Evolutionary conservation across 495 filamentous ascomycete genomes (phyloP).

Genomic region (Corynascus novoguineensis): DNA sequence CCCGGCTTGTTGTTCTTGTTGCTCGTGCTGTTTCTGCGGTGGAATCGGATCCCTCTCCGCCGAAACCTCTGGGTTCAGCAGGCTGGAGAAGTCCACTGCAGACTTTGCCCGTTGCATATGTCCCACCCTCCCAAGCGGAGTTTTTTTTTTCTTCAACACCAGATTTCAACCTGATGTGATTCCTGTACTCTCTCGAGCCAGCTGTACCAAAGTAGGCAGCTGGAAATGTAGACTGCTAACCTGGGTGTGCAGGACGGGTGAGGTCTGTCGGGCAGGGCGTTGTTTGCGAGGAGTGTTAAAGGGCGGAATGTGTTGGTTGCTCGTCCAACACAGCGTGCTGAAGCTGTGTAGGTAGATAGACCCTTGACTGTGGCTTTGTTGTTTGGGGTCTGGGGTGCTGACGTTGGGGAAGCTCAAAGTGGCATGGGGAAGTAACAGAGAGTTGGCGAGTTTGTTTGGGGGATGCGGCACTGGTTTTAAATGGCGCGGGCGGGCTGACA

Average conservation of each 20-base stretch:
- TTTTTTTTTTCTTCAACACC: constrained; percentile 10
- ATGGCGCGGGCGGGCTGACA: constrained; percentile 28
- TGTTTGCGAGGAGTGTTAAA: background rate
- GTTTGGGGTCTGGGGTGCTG: constrained; percentile 20
- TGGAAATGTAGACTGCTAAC: background rate
- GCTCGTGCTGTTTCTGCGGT: constrained; percentile 26
- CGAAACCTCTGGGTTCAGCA: constrained; percentile 59
- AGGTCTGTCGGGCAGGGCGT: background rate
- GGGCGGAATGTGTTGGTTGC: background rate
- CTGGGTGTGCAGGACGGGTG: no score
- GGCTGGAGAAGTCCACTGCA: constrained; percentile 71
- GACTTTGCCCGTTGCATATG: constrained; percentile 71
- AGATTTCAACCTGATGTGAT: background rate
- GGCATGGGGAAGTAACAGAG: constrained; percentile 32
- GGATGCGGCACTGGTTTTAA: constrained; percentile 36
- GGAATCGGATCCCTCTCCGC: constrained; percentile 18
- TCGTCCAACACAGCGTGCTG: background rate
- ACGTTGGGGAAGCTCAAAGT: constrained; percentile 27
- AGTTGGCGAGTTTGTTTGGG: constrained; percentile 25
- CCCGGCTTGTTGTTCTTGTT: constrained; percentile 30
- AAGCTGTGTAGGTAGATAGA: background rate
- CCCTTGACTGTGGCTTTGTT: background rate
- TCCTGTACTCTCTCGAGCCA: constrained; percentile 16
- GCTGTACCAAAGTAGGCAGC: constrained; percentile 27
- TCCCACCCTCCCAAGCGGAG: constrained; percentile 32